Conservation (phyloP, 768 basidiomycete genomes). For the Russula ochroleuca region DNA sequence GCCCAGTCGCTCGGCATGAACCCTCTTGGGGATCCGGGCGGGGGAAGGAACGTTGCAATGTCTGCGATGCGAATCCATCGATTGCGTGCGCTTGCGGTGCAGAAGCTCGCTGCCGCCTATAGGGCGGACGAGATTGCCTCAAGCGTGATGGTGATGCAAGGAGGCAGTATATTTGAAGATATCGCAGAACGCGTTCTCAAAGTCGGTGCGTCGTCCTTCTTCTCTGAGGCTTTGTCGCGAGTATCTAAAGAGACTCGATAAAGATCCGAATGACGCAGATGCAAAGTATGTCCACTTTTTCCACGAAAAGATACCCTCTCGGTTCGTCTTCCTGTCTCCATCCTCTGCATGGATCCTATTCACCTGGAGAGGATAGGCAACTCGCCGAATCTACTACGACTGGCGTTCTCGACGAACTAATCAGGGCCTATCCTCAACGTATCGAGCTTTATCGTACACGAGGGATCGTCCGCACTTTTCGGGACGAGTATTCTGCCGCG, state of each 20-base stretch:
- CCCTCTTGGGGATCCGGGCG: constrained; percentile 46
- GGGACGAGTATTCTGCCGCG: constrained; percentile 73
- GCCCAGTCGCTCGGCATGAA: constrained; percentile 64
- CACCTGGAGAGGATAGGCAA: constrained; percentile 49
- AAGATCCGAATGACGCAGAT: constrained; percentile 73
- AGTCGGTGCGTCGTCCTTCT: constrained; percentile 43
- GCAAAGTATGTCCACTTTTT: constrained; percentile 91
- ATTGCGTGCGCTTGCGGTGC: constrained; percentile 74
- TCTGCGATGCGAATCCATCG: constrained; percentile 80
- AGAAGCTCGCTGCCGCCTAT: constrained; percentile 83
- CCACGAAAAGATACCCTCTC: constrained; percentile 91
- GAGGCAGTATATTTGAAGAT: constrained; percentile 87
- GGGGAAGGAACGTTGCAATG: constrained; percentile 76
- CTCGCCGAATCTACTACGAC: constrained; percentile 81
- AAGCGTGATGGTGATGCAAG: constrained; percentile 94
- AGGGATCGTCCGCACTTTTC: constrained; percentile 84
- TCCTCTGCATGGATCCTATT: constrained; percentile 20
- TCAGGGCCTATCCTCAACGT: constrained; percentile 64
- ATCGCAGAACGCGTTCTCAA: constrained; percentile 83
- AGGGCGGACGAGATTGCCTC: constrained; percentile 86
- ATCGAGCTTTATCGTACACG: constrained; percentile 85
- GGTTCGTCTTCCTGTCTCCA: constrained; percentile 45
- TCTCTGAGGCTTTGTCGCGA: background rate
- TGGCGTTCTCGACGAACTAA: constrained; percentile 73
- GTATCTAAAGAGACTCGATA: background rate